Evolutionary conservation across 306 rosid species (phyloP).

Genomic region (Lotus japonicus): DNA sequence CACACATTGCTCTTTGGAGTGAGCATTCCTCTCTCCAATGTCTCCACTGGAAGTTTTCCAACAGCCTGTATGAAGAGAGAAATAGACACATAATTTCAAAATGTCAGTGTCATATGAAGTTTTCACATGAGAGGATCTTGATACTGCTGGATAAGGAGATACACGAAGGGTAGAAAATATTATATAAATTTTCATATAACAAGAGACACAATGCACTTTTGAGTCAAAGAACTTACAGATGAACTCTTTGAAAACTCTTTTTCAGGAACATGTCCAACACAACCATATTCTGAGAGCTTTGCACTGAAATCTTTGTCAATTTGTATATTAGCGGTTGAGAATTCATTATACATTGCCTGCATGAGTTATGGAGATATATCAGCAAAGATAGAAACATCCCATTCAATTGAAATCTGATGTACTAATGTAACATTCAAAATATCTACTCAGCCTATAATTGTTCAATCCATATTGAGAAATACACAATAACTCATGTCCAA

Average conservation of each 20-base stretch:
- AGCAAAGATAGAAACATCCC: conserved; percentile 17
- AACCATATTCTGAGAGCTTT: conserved; percentile 95
- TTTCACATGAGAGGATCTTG: too few relatives aligned
- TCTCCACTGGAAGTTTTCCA: conserved; percentile 69
- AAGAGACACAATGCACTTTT: background rate
- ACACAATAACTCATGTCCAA: background rate
- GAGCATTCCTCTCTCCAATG: conserved; percentile 76
- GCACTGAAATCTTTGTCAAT: conserved; percentile 86
- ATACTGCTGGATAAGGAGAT: background rate
- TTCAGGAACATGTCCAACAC: conserved; percentile 57
- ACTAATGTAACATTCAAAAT: background rate
- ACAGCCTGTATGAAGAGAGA: conserved; percentile 35
- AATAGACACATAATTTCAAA: background rate
- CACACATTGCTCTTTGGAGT: conserved; percentile 91
- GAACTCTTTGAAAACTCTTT: conserved; percentile 48
- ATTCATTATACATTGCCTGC: conserved; percentile 92
- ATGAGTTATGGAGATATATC: conserved; percentile 18
- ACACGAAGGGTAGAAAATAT: background rate
- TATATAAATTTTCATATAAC: too few relatives aligned
- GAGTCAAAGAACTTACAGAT: conserved; percentile 36
- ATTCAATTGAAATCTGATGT: background rate
- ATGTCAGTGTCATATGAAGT: too few relatives aligned
- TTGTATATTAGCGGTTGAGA: conserved; percentile 77
- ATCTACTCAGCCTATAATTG: background rate
- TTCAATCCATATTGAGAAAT: background rate